Base-by-base conservation (phyloP, 2,329 filamentous ascomycete genomes). In the Pseudogymnoascus pannorum region DNA sequence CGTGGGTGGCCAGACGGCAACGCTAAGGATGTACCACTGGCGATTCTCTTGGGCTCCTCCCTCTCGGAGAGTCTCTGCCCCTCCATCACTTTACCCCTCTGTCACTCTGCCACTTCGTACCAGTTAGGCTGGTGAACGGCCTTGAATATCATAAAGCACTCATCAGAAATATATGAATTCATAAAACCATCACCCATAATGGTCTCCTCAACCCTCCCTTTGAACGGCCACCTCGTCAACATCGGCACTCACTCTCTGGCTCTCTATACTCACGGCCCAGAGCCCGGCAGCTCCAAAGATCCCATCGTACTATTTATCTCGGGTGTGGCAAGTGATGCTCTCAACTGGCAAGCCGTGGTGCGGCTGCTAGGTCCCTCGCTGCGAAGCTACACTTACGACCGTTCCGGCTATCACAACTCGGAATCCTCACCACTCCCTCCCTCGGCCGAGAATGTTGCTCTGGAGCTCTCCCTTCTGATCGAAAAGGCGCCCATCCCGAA, bases 391-490 rank as follows among this genome's bases (percentile, higher is more conserved):
- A 60, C 35, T 8, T 66, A 67, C 36, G 62, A 64, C 22, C 63
- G 66, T 18, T 61, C 64, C 7, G 66, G 65, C 14, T 60, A 61
- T 12, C 60, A 60, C 11, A 31, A 36, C 20, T 63, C 62, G 18
- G 64, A 67, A 12, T 14, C 12, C 14, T 64, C 63, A 5, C 60
- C 26, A n/a, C 48, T 38, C 3, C 26, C 29, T 16, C 61, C 61
- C 16, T 64, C 62, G 5, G 18, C 60, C 12, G n/a, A 26, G 9
- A 65, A 65, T 14, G 65, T 67, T 8, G 59, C 61, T 3, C 6
- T 14, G 12, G 67, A 68, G 35, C 61, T 68, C 2, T 24, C 60
- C 9, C 7, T 33, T 2, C 58, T 67, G 4, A 60, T 68, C 12
- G 20, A 61, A 35, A 33, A 16, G 2, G 61, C 66, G 5, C 12